Evolutionary conservation across 1,284 basidiomycete genomes (phyloP).

Genomic region (Polyporus tsugae): DNA sequence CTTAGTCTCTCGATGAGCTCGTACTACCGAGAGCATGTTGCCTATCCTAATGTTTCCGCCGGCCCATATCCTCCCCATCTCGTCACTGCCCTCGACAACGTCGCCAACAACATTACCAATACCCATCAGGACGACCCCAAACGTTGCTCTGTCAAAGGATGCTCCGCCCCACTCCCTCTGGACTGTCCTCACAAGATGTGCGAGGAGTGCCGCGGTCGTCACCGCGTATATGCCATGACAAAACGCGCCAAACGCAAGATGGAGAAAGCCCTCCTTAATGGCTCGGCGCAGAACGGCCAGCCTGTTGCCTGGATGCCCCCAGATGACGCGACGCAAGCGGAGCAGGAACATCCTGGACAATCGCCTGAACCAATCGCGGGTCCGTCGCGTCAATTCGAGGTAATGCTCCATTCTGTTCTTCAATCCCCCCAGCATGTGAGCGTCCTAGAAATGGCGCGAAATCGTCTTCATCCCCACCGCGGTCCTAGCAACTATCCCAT

Average conservation of each 20-base stretch:
- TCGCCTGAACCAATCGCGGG: conserved; percentile 21
- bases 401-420: background rate
- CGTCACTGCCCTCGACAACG: conserved; percentile 16
- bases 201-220: conserved; percentile 56
- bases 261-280: conserved; percentile 54
- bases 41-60: conserved; percentile 31
- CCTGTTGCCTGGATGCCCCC: conserved; percentile 42
- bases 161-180: conserved; percentile 36
- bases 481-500: background rate
- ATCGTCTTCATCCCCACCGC: background rate
- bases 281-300: conserved; percentile 38
- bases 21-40: conserved; percentile 34
- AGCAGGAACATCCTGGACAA: conserved; percentile 18
- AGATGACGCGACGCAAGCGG: conserved; percentile 30
- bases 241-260: conserved; percentile 59
- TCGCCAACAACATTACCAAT: conserved; percentile 1
- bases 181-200: conserved; percentile 58
- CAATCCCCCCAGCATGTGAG: background rate
- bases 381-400: conserved; percentile 25
- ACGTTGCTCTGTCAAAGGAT: conserved; percentile 45
- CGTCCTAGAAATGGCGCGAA: background rate
- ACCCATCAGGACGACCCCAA: conserved; percentile 17
- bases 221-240: conserved; percentile 59
- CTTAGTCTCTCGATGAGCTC: conserved; percentile 27
- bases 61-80: conserved; percentile 27